Evolutionary conservation across 179 eudicot genomes (phyloP).

Genomic region (Heliamphora ciliata): DNA sequence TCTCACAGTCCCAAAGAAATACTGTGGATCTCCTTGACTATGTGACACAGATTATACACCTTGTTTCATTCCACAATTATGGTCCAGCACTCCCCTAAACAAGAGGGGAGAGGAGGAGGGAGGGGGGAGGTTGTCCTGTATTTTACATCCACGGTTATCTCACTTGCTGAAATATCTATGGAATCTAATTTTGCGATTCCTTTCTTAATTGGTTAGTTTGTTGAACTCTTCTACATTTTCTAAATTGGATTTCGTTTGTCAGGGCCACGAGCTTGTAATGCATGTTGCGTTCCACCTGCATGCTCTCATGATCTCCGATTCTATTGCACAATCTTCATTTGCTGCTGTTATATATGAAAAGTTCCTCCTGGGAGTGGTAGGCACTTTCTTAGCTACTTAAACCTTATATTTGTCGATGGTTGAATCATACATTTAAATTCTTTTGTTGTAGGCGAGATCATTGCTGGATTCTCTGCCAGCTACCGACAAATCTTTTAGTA

Average conservation of each 20-base stretch:
- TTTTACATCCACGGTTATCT: too few relatives aligned
- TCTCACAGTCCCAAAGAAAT: neutral
- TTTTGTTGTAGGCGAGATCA: slow-evolving; percentile 56
- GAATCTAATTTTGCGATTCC: neutral
- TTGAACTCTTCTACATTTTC: neutral
- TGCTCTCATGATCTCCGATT: slow-evolving; percentile 40
- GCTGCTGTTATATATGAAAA: slow-evolving; percentile 70
- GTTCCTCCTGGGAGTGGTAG: slow-evolving; percentile 81
- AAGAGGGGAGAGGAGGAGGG: neutral
- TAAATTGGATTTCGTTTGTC: slow-evolving; percentile 21
- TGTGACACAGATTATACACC: neutral
- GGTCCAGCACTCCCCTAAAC: neutral
- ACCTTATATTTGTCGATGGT: neutral
- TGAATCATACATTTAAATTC: neutral
- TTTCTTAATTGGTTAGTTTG: neutral
- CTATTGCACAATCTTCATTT: slow-evolving; percentile 38
- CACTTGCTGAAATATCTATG: neutral
- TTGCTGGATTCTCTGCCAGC: slow-evolving; percentile 76
- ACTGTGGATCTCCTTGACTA: neutral
- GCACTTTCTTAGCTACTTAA: slow-evolving; percentile 19
- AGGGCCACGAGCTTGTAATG: slow-evolving; percentile 98
- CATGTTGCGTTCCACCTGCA: slow-evolving; percentile 76
- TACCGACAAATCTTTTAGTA: slow-evolving; percentile 85
- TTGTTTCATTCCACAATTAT: neutral
- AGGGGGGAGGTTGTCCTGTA: too few relatives aligned